Evolutionary conservation across 2,329 filamentous ascomycete species (phyloP).

Genomic region (Aspergillus alliaceus): DNA sequence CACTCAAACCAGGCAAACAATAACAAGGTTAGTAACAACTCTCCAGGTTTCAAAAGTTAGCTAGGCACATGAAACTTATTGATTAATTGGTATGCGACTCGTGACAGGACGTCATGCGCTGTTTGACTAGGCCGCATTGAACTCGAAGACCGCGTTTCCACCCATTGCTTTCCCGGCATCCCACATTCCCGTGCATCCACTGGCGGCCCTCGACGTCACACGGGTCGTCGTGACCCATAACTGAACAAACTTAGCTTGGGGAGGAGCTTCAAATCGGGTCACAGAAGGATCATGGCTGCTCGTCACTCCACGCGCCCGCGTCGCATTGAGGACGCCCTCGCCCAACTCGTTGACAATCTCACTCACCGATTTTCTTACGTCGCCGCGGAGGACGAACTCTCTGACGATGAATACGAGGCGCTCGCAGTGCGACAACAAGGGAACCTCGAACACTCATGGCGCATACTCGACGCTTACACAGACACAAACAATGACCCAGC

Average conservation of each 20-base stretch:
- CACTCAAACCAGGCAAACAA: slow-evolving; percentile 28
- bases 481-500: slow-evolving; percentile 2
- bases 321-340: slow-evolving; percentile 45
- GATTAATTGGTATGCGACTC: background rate
- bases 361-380: slow-evolving; percentile 36
- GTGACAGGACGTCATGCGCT: slow-evolving; percentile 10
- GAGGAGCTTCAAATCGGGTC: background rate
- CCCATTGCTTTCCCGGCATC: background rate
- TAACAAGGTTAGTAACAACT: background rate
- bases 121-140: background rate
- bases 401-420: slow-evolving; percentile 34
- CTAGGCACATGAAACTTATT: background rate
- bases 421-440: slow-evolving; percentile 35
- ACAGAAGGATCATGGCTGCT: slow-evolving; percentile 28
- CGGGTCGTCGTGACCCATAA: background rate
- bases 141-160: background rate
- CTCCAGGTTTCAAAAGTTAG: no score
- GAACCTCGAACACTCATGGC: slow-evolving; percentile 40
- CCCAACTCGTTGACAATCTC: slow-evolving; percentile 44
- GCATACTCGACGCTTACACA: slow-evolving; percentile 34
- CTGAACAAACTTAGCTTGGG: background rate
- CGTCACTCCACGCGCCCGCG: slow-evolving; percentile 37
- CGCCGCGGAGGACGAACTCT: slow-evolving; percentile 29
- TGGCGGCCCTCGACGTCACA: background rate
- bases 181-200: background rate